Percentiles rank a stretch among this genome's conserved stretches.
Conservation (phyloP, 345 rosid genomes). For the Salix caprea region DNA sequence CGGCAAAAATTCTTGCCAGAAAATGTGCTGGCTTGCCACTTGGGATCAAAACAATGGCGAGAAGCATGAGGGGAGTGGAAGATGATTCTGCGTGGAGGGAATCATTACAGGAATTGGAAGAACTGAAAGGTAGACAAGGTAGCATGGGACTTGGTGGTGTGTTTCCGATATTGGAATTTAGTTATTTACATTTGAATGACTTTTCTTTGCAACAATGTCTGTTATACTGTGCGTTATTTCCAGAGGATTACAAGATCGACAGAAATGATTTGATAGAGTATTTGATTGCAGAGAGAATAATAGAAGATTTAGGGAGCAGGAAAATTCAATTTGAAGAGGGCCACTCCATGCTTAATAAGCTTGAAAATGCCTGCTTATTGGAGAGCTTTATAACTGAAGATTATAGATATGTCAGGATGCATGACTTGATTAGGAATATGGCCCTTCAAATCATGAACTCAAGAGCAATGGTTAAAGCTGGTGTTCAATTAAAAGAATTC, state of each 20-base stretch:
- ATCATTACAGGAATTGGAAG: conserved; percentile 1
- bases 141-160: background rate
- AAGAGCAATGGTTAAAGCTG: background rate
- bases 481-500: background rate
- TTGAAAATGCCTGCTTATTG: conserved; percentile 2
- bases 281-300: conserved; percentile 19
- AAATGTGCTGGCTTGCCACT: background rate
- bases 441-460: background rate
- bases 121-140: background rate
- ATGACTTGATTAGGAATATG: background rate
- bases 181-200: conserved; percentile 8
- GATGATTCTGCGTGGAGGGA: conserved; percentile 15
- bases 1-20: background rate
- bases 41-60: background rate
- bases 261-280: conserved; percentile 10
- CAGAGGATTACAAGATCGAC: background rate
- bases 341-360: conserved; percentile 9
- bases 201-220: conserved; percentile 12
- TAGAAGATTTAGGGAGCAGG: background rate
- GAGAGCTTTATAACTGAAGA: background rate
- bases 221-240: conserved; percentile 18
- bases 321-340: conserved; percentile 4
- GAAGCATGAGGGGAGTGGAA: background rate
- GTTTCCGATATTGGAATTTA: background rate
- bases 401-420: background rate